A percentile compares a stretch with the other conserved stretches of the same genome.
phyloP scores from a whole-genome alignment of 2,329 filamentous ascomycete genomes.

The Colletotrichum navitas region DNA sequence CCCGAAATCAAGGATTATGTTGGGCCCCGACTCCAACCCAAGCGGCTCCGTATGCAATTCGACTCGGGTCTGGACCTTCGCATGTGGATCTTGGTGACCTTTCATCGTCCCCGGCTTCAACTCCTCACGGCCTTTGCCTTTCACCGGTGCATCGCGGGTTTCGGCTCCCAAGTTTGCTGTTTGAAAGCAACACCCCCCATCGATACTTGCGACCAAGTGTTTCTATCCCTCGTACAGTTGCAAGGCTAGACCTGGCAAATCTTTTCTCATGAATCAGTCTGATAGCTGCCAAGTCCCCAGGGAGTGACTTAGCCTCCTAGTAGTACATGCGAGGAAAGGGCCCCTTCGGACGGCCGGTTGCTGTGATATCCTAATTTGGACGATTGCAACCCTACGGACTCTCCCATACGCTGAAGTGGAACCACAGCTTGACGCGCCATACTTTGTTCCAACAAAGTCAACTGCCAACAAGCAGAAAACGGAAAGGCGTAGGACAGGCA shows the following conservation, averaged over 20 bases:
- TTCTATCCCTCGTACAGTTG: background rate
- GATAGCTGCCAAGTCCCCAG: slow-evolving; percentile 12
- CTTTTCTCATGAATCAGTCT: slow-evolving; percentile 12
- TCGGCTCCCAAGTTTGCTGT: background rate
- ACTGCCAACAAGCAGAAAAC: slow-evolving; percentile 1
- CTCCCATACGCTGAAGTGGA: slow-evolving; percentile 2
- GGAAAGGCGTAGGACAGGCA: background rate
- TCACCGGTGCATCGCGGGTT: background rate
- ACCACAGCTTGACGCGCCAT: background rate
- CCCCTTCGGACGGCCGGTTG: slow-evolving; percentile 26
- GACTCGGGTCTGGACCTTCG: slow-evolving; percentile 12
- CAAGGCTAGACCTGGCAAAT: slow-evolving; percentile 9
- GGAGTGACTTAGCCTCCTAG: slow-evolving; percentile 23
- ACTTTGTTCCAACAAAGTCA: too few species aligned
- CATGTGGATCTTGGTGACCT: background rate
- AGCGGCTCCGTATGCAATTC: slow-evolving; percentile 14
- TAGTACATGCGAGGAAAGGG: slow-evolving; percentile 12
- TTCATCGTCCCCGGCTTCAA: background rate
- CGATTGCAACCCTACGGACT: slow-evolving; percentile 8
- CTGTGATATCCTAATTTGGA: slow-evolving; percentile 9
- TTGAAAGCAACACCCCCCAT: slow-evolving; percentile 8
- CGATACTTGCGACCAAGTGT: slow-evolving; percentile 6
- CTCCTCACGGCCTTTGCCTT: background rate
- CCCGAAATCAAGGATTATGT: slow-evolving; percentile 21
- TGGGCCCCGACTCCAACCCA: background rate